Evolutionary conservation across 73 alveolate species (phyloP), one percentile per base, ranked within the genome.

Genomic region (Stentor roeselii): DNA sequence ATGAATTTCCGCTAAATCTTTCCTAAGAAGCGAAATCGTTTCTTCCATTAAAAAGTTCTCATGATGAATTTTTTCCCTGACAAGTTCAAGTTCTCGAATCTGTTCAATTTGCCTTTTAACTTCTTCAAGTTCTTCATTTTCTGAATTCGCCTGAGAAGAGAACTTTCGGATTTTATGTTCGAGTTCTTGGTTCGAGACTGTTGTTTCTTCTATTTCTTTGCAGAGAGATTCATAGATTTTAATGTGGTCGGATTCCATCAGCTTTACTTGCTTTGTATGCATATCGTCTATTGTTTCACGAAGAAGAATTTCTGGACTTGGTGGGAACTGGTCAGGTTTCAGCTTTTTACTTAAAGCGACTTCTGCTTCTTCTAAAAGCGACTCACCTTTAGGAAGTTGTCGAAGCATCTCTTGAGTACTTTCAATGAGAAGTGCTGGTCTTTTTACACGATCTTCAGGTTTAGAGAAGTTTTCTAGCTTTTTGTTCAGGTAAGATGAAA

Each of bases 321-420:
- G 35, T 58, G 74, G 15, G 74, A n/a, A n/a, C 14, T 67, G 50
- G 27, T 34, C 41, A 67, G 14, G 21, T 36, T 11, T 32, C 34
- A 21, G 27, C 11, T 67, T 67, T 1, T 67, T 67, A 67, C 41
- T 67, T 67, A 40, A n/a, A 67, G 34, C 37, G 2, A 67, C 34
- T 34, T 67, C 80, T 67, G 80, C 80, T 67, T 67, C 80, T 67
- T 67, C 80, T 67, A 67, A 40, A 21, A 67, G 37, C 21, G 50
- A 27, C 34, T 32, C 80, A 34, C 80, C 80, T 67, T 67, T 67
- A 34, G 80, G 80, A 15, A 67, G 80, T 67, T 21, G 37, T 21
- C 37, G n/a, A 21, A 67, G 80, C 41, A 67, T 21, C 1, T 67
- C 80, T 67, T 67, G 50, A 32, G 37, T 32, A 11, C 41, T 21